Percentiles rank a stretch among this genome's conserved stretches.
Evolutionary conservation across 192 early-diverging fungal genomes (phyloP).

Genomic region (Backusella morwellensis): DNA sequence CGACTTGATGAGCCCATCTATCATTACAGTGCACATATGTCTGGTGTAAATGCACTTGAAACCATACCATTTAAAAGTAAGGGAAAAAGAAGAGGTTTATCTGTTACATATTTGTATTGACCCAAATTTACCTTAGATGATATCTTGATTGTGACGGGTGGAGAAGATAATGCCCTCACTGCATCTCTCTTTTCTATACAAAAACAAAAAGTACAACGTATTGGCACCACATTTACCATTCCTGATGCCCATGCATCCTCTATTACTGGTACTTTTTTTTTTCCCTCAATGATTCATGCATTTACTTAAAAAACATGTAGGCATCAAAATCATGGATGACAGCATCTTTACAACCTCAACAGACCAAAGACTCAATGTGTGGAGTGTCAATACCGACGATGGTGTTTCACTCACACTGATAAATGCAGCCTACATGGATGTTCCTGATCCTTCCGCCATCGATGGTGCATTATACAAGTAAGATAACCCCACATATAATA

Average conservation of each 20-base stretch:
- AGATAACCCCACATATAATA: background rate
- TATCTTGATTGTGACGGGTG: constrained; percentile 61
- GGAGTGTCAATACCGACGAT: constrained; percentile 34
- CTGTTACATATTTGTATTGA: background rate
- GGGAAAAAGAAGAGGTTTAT: background rate
- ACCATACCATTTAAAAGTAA: constrained; percentile 26
- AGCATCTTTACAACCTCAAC: constrained; percentile 53
- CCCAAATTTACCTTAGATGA: background rate
- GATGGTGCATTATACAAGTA: constrained; percentile 27
- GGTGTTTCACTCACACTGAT: constrained; percentile 23
- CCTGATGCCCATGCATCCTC: constrained; percentile 64
- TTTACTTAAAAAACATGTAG: constrained; percentile 16
- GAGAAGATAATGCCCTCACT: constrained; percentile 71
- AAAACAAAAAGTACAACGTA: constrained; percentile 8
- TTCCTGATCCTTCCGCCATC: constrained; percentile 67
- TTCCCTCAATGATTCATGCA: background rate
- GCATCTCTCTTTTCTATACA: constrained; percentile 7
- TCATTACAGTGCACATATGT: constrained; percentile 42
- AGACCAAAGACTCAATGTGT: constrained; percentile 70
- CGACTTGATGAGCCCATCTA: constrained; percentile 30
- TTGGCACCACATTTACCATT: constrained; percentile 19
- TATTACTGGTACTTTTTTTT: constrained; percentile 50
- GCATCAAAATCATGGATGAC: constrained; percentile 38
- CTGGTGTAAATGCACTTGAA: constrained; percentile 74
- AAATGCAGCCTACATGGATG: constrained; percentile 53